Evolutionary conservation across 2,329 filamentous ascomycete species (phyloP).

Genomic region (Knufia fluminis): DNA sequence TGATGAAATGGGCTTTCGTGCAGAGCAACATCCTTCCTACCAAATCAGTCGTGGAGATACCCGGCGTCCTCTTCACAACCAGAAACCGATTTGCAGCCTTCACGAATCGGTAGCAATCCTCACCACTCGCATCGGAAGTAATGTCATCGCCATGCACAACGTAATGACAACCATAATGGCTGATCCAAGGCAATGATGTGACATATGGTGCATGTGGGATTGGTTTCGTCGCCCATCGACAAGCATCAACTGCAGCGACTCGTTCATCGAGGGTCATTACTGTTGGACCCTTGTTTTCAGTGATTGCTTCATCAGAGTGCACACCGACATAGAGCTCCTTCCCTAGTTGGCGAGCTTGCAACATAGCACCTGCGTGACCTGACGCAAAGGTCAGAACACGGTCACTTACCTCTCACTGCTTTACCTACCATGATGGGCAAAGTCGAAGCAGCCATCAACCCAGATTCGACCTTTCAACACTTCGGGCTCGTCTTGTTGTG

Average conservation of each 20-base stretch:
- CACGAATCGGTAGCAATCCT: conserved; percentile 97
- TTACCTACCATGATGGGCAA: conserved; percentile 92
- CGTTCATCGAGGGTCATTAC: conserved; percentile 93
- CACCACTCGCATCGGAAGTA: conserved; percentile 82
- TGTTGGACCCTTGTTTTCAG: conserved; percentile 94
- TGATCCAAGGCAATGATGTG: conserved; percentile 85
- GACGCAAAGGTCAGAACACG: conserved; percentile 10
- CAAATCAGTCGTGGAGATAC: conserved; percentile 95
- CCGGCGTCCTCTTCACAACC: conserved; percentile 90
- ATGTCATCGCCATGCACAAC: conserved; percentile 97
- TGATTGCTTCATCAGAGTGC: conserved; percentile 89
- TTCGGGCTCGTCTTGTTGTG: conserved; percentile 47
- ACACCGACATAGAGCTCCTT: conserved; percentile 83
- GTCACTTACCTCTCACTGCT: conserved; percentile 12
- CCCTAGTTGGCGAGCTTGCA: conserved; percentile 88
- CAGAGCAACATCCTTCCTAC: conserved; percentile 95
- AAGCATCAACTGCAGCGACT: conserved; percentile 82
- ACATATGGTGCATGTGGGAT: conserved; percentile 87
- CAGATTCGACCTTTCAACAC: conserved; percentile 69
- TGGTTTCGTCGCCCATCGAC: conserved; percentile 83
- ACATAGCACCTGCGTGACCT: conserved; percentile 94
- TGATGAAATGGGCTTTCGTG: conserved; percentile 90
- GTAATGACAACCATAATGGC: conserved; percentile 88
- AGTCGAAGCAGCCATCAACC: conserved; percentile 99
- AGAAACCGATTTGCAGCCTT: conserved; percentile 91